Evolutionary conservation across 2,329 filamentous ascomycete species (phyloP).

Genomic region (Phialophora macrospora): DNA sequence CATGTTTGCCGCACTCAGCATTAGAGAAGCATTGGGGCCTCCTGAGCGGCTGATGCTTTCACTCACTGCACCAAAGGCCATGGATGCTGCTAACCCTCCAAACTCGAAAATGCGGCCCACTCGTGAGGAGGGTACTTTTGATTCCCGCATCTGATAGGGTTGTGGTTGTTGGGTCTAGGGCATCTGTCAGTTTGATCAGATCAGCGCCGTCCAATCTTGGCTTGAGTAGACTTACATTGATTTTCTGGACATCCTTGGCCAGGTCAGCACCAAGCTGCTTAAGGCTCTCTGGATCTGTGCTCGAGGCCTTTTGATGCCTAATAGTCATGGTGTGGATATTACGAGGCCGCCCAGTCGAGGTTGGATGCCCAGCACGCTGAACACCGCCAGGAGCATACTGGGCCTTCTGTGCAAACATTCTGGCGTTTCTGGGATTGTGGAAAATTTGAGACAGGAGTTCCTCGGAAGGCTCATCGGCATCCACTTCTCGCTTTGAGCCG

Average conservation of each 20-base stretch:
- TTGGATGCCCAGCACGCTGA: neutral
- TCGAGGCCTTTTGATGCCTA: slow-evolving; percentile 31
- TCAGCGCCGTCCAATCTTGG: slow-evolving; percentile 33
- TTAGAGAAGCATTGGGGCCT: slow-evolving; percentile 75
- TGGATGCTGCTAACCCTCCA: slow-evolving; percentile 86
- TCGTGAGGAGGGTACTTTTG: slow-evolving; percentile 84
- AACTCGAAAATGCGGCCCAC: slow-evolving; percentile 94
- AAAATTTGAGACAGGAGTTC: slow-evolving; percentile 67
- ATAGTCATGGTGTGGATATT: slow-evolving; percentile 32
- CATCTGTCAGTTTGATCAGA: slow-evolving; percentile 55
- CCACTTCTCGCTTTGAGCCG: slow-evolving; percentile 36
- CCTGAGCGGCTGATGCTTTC: slow-evolving; percentile 82
- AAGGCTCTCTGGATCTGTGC: slow-evolving; percentile 47
- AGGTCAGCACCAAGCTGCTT: slow-evolving; percentile 55
- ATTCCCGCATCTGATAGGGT: slow-evolving; percentile 78
- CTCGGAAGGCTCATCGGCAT: slow-evolving; percentile 55
- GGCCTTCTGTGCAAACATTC: slow-evolving; percentile 58
- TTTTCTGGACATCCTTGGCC: slow-evolving; percentile 48
- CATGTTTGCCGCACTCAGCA: slow-evolving; percentile 89
- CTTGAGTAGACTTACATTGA: slow-evolving; percentile 37
- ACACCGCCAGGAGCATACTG: slow-evolving; percentile 37
- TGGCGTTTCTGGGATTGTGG: slow-evolving; percentile 61
- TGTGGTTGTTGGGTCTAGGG: slow-evolving; percentile 44
- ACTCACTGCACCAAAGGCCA: slow-evolving; percentile 89
- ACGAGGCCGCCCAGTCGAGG: slow-evolving; percentile 7